phyloP scores from a whole-genome alignment of 1,284 basidiomycete species.

The Phellinidium pouzarii region DNA sequence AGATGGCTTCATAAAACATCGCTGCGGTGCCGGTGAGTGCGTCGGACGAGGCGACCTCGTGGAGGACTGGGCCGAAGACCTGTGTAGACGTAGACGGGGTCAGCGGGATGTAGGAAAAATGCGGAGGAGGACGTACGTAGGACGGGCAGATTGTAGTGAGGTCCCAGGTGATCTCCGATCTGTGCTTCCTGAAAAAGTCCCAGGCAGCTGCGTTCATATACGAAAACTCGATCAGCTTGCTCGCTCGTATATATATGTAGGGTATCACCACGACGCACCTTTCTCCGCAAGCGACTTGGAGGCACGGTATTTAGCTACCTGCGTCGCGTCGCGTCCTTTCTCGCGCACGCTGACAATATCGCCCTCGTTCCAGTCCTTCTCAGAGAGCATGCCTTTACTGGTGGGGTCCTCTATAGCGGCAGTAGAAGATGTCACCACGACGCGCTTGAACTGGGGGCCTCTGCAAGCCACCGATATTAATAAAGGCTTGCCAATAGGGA shows the following conservation, averaged over 20 bases:
- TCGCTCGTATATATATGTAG: too few species aligned
- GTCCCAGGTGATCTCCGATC: conserved; percentile 17
- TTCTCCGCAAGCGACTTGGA: conserved; percentile 17
- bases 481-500: too few species aligned
- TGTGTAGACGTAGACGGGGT: not conserved
- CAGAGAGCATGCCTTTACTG: conserved; percentile 4
- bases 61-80: conserved; percentile 15
- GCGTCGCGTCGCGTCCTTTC: conserved; percentile 11
- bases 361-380: conserved; percentile 15
- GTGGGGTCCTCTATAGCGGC: conserved; percentile 10
- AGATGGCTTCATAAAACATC: conserved; percentile 10
- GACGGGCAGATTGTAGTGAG: conserved; percentile 18
- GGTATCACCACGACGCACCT: not conserved
- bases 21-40: conserved; percentile 8
- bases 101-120: too few species aligned
- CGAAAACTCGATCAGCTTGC: too few species aligned
- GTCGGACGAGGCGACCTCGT: conserved; percentile 10
- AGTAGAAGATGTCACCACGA: conserved; percentile 13
- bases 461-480: not conserved
- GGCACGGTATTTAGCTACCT: conserved; percentile 14
- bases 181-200: conserved; percentile 20
- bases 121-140: conserved; percentile 9
- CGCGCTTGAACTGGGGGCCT: conserved; percentile 15
- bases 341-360: conserved; percentile 12
- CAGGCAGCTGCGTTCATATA: conserved; percentile 19